Evolutionary conservation across 2,329 filamentous ascomycete genomes (phyloP), one percentile per base, ranked within the genome.

Genomic region (Sporothrix mexicana): DNA sequence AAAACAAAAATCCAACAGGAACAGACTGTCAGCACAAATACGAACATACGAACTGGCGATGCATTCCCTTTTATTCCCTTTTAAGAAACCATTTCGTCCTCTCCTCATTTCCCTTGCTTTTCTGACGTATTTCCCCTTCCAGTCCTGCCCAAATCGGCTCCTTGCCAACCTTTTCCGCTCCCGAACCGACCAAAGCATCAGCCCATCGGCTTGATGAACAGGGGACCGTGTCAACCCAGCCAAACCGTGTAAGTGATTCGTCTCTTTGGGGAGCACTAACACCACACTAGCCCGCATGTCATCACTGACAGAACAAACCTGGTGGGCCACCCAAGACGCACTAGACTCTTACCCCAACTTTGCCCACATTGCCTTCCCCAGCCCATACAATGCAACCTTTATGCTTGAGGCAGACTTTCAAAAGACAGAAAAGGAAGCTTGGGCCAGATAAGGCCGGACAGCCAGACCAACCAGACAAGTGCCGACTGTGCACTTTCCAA

Each of bases 401-500:
- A 23, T 9, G 23, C 51, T 25, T 20, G 23, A 55, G 51, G 51
- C 51, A 25, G 23, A 67, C 49, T 2, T 20, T 3, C 12, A n/a
- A n/a, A 36, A 10, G 45, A 36, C 45, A 12, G 30, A 30, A 17
- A 1, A 13, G 62, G 12, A 51, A 67, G 17, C 9, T 17, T 8
- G 13, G 47, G 23, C 36, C 47, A 45, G 25, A 49, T 70, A 47
- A 30, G 23, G 71, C 51, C 23, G 71, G 71, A 74, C 75, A 77
- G 76, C 75, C 74, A 77, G 74, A 76, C 75, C 76, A 77, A 76
- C 75, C 74, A 77, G 74, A 76, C 69, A 77, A 76, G 67, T 77
- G 76, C 76, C 76, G 76, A 73, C 67, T 23, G 20, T 36, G 30
- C 15, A 4, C 51, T 15, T 53, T 51, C 17, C 25, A 47, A 47